Percentiles rank a stretch among this genome's conserved stretches.
Conservation (phyloP, 805 yeast species). For the Scheffersomyces coipomensis region DNA sequence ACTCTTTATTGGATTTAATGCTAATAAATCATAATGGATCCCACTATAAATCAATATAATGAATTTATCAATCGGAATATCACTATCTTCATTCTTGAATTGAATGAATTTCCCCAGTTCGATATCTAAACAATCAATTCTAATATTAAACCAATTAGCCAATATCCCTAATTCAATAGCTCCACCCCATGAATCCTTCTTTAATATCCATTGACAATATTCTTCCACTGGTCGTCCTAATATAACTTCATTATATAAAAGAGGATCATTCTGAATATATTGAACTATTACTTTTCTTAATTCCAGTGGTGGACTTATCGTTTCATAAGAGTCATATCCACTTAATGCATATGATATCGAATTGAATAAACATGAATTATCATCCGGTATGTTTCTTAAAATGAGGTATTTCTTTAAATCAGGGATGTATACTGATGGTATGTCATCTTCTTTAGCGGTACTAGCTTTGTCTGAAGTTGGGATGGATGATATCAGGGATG, state of each 20-base stretch:
- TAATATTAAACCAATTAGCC: constrained; percentile 48
- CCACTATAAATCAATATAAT: constrained; percentile 65
- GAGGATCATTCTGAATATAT: constrained; percentile 38
- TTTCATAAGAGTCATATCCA: constrained; percentile 27
- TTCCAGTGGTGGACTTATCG: constrained; percentile 43
- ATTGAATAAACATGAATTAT: constrained; percentile 75
- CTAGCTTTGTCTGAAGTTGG: neutral
- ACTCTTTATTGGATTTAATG: constrained; percentile 25
- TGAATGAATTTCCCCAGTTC: constrained; percentile 57
- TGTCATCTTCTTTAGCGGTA: constrained; percentile 9
- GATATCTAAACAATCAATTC: constrained; percentile 63
- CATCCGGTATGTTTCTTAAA: constrained; percentile 66
- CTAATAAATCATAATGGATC: constrained; percentile 68
- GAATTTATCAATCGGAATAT: constrained; percentile 29
- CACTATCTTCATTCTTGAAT: constrained; percentile 41
- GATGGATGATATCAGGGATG: too few relatives aligned
- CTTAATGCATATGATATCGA: constrained; percentile 54
- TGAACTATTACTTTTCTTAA: constrained; percentile 53
- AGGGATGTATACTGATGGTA: constrained; percentile 22
- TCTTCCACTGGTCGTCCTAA: constrained; percentile 50
- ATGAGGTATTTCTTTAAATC: constrained; percentile 34
- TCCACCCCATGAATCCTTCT: constrained; percentile 76
- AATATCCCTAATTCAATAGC: constrained; percentile 72
- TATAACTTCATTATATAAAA: constrained; percentile 51
- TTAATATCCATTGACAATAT: constrained; percentile 61